A percentile compares a stretch with the other conserved stretches of the same genome.
phyloP scores from a whole-genome alignment of 805 yeast genomes.

The Ogataea salicorniae region DNA sequence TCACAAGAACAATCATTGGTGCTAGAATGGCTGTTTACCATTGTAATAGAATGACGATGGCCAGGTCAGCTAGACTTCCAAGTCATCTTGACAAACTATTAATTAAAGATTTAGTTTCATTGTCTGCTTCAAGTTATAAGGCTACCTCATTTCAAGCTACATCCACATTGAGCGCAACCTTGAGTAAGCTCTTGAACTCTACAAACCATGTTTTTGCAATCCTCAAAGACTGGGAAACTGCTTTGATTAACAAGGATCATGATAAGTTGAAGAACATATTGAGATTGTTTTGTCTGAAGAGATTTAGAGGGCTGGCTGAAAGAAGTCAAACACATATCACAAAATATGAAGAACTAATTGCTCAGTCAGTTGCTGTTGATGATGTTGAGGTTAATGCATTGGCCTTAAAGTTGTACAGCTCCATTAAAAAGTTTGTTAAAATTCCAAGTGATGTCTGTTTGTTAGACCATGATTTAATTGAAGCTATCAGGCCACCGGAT shows the following conservation, averaged over 20 bases:
- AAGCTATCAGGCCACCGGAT: constrained; percentile 58
- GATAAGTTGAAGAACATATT: constrained; percentile 63
- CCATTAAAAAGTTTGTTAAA: constrained; percentile 35
- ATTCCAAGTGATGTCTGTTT: constrained; percentile 51
- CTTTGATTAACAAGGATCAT: constrained; percentile 43
- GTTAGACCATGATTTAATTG: constrained; percentile 39
- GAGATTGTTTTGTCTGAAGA: constrained; percentile 48
- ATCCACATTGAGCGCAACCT: constrained; percentile 56
- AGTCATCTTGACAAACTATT: constrained; percentile 58
- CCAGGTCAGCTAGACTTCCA: constrained; percentile 68
- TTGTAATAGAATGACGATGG: constrained; percentile 64
- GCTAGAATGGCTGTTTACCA: constrained; percentile 71
- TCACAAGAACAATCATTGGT: constrained; percentile 74
- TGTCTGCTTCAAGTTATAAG: constrained; percentile 66
- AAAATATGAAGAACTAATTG: constrained; percentile 43
- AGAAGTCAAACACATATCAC: constrained; percentile 51
- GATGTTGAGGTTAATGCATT: constrained; percentile 47
- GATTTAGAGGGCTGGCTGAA: constrained; percentile 52
- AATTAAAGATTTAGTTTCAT: constrained; percentile 56
- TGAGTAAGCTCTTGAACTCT: constrained; percentile 61
- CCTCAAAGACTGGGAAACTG: constrained; percentile 38
- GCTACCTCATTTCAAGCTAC: constrained; percentile 70
- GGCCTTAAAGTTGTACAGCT: constrained; percentile 48
- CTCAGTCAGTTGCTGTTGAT: constrained; percentile 51
- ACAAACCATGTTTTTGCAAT: constrained; percentile 44